Base-by-base conservation (phyloP, 2,329 filamentous ascomycete species). In the Scedosporium dehoogii region DNA sequence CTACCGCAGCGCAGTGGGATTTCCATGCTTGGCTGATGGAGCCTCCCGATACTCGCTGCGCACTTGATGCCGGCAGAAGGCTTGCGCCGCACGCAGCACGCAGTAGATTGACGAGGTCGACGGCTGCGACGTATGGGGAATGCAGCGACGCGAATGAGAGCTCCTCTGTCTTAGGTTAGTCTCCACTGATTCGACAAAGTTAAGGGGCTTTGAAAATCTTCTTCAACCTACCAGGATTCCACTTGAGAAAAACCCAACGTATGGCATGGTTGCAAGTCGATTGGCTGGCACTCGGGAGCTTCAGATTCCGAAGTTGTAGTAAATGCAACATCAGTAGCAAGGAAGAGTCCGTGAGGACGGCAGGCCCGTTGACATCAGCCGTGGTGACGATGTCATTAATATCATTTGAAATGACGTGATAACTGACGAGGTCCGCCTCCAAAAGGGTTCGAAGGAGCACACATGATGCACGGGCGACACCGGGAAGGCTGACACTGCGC, bases 361-460 rank as follows among this genome's bases (percentile, higher is more conserved):
- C 85, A 6, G 94, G 93, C 0, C 92, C 92, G 70, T 88, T 93
- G 42, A 93, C 79, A 68, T 96, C 92, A 56, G 91, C 86, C 23
- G 88, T 88, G 4, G 85, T 84, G 10, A 96, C 79, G 63, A 96
- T 88, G 61, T 81, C 83, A 67, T 89, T 88, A 59, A 91, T 78
- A 29, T 88, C 86, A 63, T 91, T 85, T 2, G 85, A 84, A 16
- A 92, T 78, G 29, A 82, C 78, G 56, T 86, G 81, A 67, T 89
- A 89, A 0, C 85, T 78, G 10, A 96, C 72, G n/a, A 96, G 73
- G 3, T 83, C 78, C 51, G 80, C 77, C 62, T 83, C 80, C 3
- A 96, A 72, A 48, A 97, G 82, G 6, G 84, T 78, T 64, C 86
- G 80, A 66, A 97, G 79, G 3, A 94, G 73, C 68, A 88, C 81